Base-by-base conservation (phyloP, 2,329 filamentous ascomycete species). In the Fusarium sp. region DNA sequence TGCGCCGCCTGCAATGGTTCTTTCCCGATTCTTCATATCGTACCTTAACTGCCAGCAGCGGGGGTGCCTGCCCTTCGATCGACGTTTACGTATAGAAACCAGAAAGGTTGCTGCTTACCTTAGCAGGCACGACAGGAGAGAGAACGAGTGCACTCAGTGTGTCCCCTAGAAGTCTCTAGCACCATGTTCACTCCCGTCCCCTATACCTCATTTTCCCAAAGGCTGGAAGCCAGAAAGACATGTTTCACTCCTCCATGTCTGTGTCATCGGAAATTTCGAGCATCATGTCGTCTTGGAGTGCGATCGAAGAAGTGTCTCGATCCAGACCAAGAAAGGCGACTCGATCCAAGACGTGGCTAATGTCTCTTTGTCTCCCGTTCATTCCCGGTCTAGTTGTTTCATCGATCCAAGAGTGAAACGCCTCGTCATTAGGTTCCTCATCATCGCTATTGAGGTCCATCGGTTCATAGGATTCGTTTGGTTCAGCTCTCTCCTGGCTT, bases 31-130 rank as follows among this genome's bases (percentile, higher is more conserved):
- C 19, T 50, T 50, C 32, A 54, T 37, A 47, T 53, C 21, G 52
- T 43, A 23, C 50, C 35, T 64, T 46, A 23, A 61, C 40, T 64
- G 62, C 13, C 40, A 49, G 42, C 30, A 74, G 44, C 23, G 38
- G 37, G 33, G 32, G 28, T 19, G n/a, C 40, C 57, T 25, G 52
- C 38, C 33, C 43, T 71, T 73, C 46, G 43, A 21, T 25, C n/a
- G 69, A 50, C 23, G 19, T 44, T 42, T 44, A 25, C 28, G 42
- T 50, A 37, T 16, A 33, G 46, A 32, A 58, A 54, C 61, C 58
- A 28, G 44, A 38, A 47, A 25, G 37, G 23, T 21, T 21, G 23
- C 46, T 33, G 16, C 19, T 50, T 19, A 7, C 30, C 16, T 50
- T 38, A 38, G 52, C 33, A 59, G 52, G 46, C 33, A 52, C 40